phyloP scores from a whole-genome alignment of 108 stramenopile genomes.

The Fistulifera solaris region DNA sequence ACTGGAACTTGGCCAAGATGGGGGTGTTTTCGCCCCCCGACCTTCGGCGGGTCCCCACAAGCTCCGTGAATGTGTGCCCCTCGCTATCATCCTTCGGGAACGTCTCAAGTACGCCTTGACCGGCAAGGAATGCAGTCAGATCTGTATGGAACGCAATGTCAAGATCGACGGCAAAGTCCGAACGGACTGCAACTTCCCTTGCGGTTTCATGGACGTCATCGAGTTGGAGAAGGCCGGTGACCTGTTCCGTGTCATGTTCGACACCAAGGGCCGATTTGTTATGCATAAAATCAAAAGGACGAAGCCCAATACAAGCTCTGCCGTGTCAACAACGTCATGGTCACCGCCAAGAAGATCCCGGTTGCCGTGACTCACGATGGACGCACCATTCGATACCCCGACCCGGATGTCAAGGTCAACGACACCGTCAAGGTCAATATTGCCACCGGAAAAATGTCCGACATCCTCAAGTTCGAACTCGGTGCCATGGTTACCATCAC shows the following conservation, averaged over 20 bases:
- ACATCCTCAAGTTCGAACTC: constrained; percentile 93
- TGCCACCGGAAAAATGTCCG: constrained; percentile 91
- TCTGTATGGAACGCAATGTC: constrained; percentile 99
- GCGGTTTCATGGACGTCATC: constrained; percentile 99
- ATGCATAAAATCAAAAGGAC: constrained; percentile 88
- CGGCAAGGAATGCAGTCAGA: constrained; percentile 94
- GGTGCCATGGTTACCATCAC: constrained; percentile 96
- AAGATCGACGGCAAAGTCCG: constrained; percentile 97
- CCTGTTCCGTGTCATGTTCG: constrained; percentile 95
- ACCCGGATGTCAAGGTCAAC: constrained; percentile 96
- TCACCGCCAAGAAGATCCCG: constrained; percentile 93
- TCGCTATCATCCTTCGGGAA: constrained; percentile 95
- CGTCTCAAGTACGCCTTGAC: constrained; percentile 99
- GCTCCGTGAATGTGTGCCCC: constrained; percentile 94
- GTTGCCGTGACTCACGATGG: constrained; percentile 99
- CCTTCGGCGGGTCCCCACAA: constrained; percentile 98
- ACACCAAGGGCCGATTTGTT: constrained; percentile 97
- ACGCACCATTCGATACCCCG: constrained; percentile 98
- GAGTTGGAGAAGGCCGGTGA: constrained; percentile 93
- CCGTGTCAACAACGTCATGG: constrained; percentile 89
- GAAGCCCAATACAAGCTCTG: constrained; percentile 98
- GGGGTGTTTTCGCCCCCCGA: constrained; percentile 93
- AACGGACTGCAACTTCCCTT: constrained; percentile 97
- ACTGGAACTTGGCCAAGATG: constrained; percentile 99
- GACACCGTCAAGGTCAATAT: constrained; percentile 97